phyloP scores from a whole-genome alignment of 2,329 filamentous ascomycete species.

The Allantophomopsis cytisporea region DNA sequence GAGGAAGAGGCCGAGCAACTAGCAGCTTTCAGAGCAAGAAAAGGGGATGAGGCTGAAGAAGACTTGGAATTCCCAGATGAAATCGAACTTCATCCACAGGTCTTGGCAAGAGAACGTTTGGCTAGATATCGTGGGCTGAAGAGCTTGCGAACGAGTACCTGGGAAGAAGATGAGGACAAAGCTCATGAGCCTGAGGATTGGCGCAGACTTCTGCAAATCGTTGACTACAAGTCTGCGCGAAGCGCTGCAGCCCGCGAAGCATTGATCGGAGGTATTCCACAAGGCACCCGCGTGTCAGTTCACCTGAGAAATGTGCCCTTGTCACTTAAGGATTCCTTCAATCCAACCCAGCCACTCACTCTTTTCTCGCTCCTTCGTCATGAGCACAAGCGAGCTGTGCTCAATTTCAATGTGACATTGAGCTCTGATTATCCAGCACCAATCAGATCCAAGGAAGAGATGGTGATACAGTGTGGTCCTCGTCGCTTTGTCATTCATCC shows the following conservation, averaged over 20 bases:
- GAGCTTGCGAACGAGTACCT: slow-evolving; percentile 73
- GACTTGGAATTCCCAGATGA: slow-evolving; percentile 96
- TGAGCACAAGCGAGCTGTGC: slow-evolving; percentile 82
- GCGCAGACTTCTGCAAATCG: slow-evolving; percentile 70
- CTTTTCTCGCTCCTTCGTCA: slow-evolving; percentile 83
- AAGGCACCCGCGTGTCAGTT: slow-evolving; percentile 73
- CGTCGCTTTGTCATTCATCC: slow-evolving; percentile 81
- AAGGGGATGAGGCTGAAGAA: slow-evolving; percentile 70
- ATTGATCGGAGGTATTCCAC: slow-evolving; percentile 71
- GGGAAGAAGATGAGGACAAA: slow-evolving; percentile 80
- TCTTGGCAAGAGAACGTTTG: slow-evolving; percentile 73
- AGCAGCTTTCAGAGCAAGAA: slow-evolving; percentile 65
- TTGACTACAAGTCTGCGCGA: slow-evolving; percentile 79
- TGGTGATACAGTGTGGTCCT: slow-evolving; percentile 84
- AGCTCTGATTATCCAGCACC: slow-evolving; percentile 63
- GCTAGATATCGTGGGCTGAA: slow-evolving; percentile 84
- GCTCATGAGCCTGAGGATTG: slow-evolving; percentile 84
- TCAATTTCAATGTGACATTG: slow-evolving; percentile 84
- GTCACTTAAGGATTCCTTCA: slow-evolving; percentile 36
- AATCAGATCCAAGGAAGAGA: slow-evolving; percentile 81
- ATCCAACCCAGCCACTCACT: slow-evolving; percentile 46
- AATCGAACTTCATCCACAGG: slow-evolving; percentile 83
- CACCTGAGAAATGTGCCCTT: slow-evolving; percentile 50
- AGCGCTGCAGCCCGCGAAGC: slow-evolving; percentile 69
- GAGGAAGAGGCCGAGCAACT: slow-evolving; percentile 78